Evolutionary conservation across 352 stramenopile genomes (phyloP).

Genomic region (Phytophthora fragariae): DNA sequence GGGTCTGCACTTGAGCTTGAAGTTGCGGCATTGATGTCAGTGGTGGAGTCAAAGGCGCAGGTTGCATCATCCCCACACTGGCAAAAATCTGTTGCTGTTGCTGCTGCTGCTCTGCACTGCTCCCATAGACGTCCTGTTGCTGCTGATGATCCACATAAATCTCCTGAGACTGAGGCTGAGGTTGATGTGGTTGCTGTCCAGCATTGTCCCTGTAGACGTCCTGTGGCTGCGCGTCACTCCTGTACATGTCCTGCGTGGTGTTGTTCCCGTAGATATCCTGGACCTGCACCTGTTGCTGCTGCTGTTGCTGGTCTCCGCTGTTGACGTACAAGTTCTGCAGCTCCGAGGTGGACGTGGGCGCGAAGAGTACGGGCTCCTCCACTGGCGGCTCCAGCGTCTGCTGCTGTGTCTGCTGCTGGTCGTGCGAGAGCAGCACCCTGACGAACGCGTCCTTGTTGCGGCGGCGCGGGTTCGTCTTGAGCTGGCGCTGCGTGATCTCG

Average conservation of each 20-base stretch:
- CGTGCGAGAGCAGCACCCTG: slow-evolving; percentile 42
- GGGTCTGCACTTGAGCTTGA: not conserved
- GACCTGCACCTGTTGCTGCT: slow-evolving; percentile 11
- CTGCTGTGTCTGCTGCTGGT: slow-evolving; percentile 15
- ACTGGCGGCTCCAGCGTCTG: slow-evolving; percentile 10
- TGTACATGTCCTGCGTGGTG: slow-evolving; percentile 13
- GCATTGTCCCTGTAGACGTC: slow-evolving; percentile 12
- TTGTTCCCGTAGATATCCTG: slow-evolving; percentile 20
- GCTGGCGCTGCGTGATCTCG: slow-evolving; percentile 59
- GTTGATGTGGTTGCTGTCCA: slow-evolving; percentile 8
- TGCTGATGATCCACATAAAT: slow-evolving; percentile 7
- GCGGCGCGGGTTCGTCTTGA: slow-evolving; percentile 52
- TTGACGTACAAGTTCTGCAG: slow-evolving; percentile 33
- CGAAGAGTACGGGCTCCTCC: slow-evolving; percentile 30
- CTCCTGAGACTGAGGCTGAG: slow-evolving; percentile 16
- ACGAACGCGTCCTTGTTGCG: slow-evolving; percentile 62
- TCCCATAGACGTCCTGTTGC: slow-evolving; percentile 6
- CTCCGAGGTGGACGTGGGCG: slow-evolving; percentile 24
- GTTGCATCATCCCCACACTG: slow-evolving; percentile 26
- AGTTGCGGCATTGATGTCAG: slow-evolving; percentile 9
- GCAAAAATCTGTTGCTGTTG: slow-evolving; percentile 25
- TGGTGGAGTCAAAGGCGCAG: slow-evolving; percentile 20
- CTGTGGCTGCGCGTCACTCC: not conserved
- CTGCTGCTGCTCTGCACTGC: slow-evolving; percentile 16
- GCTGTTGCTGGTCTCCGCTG: slow-evolving; percentile 32